Evolutionary conservation across 2,329 filamentous ascomycete genomes (phyloP).

Genomic region (Penicillium decumbens): DNA sequence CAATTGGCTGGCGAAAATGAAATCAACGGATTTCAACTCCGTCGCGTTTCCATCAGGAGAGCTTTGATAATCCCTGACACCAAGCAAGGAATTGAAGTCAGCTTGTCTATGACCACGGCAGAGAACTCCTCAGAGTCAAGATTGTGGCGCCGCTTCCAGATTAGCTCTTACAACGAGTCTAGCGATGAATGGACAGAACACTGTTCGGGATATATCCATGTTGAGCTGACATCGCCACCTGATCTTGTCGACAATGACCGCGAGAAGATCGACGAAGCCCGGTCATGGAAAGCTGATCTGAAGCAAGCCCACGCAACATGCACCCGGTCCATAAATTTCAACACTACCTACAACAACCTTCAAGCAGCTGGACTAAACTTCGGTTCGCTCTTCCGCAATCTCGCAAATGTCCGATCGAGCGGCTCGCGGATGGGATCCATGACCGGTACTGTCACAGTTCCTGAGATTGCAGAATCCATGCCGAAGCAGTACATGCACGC

Average conservation of each 20-base stretch:
- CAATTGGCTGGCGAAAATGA: constrained; percentile 18
- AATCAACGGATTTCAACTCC: constrained; percentile 17
- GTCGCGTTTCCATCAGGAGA: constrained; percentile 25
- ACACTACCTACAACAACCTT: constrained; percentile 25
- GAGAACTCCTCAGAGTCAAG: constrained; percentile 21
- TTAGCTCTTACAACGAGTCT: constrained; percentile 29
- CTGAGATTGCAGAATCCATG: constrained; percentile 31
- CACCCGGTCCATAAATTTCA: constrained; percentile 20
- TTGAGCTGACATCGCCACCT: constrained; percentile 12
- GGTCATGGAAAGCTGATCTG: constrained; percentile 14
- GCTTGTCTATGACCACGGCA: constrained; percentile 22
- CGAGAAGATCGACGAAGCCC: constrained; percentile 13
- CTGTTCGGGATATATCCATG: constrained; percentile 30
- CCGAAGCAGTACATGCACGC: constrained; percentile 30
- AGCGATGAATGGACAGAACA: constrained; percentile 35
- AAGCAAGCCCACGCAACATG: constrained; percentile 17
- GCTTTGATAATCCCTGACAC: constrained; percentile 30
- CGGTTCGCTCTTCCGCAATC: constrained; percentile 31
- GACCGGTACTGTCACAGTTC: constrained; percentile 25
- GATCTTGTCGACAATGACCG: constrained; percentile 9
- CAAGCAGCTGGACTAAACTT: constrained; percentile 28
- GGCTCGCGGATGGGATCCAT: constrained; percentile 16
- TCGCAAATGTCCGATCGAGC: constrained; percentile 22
- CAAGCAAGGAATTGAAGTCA: constrained; percentile 30
- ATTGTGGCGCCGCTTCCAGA: constrained; percentile 28